These are phyloP conservation scores for Cytospora piceae DNA, from an alignment of 2,329 filamentous ascomycete genomes.

Conservation along the genomic window DNA sequence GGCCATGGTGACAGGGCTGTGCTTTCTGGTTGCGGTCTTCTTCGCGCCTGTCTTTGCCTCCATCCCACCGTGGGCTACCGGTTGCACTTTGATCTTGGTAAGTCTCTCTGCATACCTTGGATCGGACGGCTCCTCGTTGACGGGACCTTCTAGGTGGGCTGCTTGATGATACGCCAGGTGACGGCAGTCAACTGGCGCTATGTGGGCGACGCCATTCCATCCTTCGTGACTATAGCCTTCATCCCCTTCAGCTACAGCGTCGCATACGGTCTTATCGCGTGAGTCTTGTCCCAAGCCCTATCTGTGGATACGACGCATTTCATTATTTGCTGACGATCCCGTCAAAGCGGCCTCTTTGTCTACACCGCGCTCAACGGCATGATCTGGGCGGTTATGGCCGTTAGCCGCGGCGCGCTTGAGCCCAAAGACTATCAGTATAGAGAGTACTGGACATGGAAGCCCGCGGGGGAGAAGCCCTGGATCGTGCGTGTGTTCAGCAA, in stretches of 20 bases:
- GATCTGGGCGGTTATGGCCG: conserved; percentile 49
- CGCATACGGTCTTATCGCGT: conserved; percentile 76
- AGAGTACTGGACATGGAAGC: conserved; percentile 60
- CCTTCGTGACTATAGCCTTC: conserved; percentile 73
- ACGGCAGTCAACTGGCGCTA: conserved; percentile 77
- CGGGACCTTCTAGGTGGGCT: conserved; percentile 55
- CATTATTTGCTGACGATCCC: background rate
- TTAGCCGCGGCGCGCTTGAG: conserved; percentile 48
- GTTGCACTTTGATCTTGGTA: conserved; percentile 77
- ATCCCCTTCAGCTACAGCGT: conserved; percentile 82
- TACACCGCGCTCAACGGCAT: conserved; percentile 54
- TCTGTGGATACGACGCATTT: too few species aligned
- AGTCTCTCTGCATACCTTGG: conserved; percentile 29
- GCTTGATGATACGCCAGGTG: conserved; percentile 77
- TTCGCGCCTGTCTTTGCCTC: conserved; percentile 90
- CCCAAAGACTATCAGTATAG: conserved; percentile 58
- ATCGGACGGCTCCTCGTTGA: background rate
- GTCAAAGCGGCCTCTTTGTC: conserved; percentile 55
- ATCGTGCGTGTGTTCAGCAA: conserved; percentile 45
- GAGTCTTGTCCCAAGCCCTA: conserved; percentile 37
- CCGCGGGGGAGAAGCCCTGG: conserved; percentile 52
- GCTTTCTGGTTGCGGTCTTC: conserved; percentile 86
- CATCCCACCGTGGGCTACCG: conserved; percentile 87
- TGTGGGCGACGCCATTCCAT: conserved; percentile 74
- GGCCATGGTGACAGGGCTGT: conserved; percentile 75